phyloP scores from a whole-genome alignment of 495 filamentous ascomycete species.

The Jackrogersella multiformis region DNA sequence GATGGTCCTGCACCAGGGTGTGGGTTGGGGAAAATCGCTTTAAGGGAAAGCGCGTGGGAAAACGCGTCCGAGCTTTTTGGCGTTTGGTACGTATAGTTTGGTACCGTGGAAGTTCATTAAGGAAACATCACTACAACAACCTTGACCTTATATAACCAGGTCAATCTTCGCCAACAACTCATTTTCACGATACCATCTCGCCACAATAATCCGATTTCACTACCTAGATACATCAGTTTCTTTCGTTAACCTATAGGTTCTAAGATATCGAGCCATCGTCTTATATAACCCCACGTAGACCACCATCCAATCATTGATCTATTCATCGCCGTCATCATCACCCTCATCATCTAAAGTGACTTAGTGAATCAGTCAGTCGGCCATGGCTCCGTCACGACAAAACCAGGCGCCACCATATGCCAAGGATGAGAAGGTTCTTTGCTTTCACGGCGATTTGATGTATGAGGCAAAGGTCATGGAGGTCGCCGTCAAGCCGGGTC shows the following conservation, averaged over 20 bases:
- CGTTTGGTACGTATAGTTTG: neutral
- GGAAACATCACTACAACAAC: neutral
- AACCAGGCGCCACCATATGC: constrained; percentile 66
- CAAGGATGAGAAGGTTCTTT: constrained; percentile 93
- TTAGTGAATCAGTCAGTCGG: neutral
- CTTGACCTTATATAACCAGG: neutral
- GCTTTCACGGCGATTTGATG: constrained; percentile 94
- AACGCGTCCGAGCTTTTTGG: constrained; percentile 38
- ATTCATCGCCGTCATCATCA: neutral
- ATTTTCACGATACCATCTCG: neutral
- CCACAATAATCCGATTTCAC: neutral
- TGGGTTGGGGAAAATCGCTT: constrained; percentile 27
- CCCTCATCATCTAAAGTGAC: constrained; percentile 2
- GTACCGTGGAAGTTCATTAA: neutral
- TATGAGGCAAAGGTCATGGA: constrained; percentile 98
- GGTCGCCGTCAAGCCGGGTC: constrained; percentile 66
- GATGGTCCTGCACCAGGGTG: constrained; percentile 20
- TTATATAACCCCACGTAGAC: neutral
- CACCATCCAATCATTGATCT: neutral
- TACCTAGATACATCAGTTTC: neutral
- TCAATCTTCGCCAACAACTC: neutral
- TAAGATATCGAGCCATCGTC: neutral
- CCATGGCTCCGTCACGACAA: constrained; percentile 53
- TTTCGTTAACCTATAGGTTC: neutral
- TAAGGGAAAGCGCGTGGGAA: constrained; percentile 35